Percentiles rank a stretch among this genome's conserved stretches.
Evolutionary conservation across 257 asterid genomes (phyloP).

Genomic region (Linaria vulgaris): DNA sequence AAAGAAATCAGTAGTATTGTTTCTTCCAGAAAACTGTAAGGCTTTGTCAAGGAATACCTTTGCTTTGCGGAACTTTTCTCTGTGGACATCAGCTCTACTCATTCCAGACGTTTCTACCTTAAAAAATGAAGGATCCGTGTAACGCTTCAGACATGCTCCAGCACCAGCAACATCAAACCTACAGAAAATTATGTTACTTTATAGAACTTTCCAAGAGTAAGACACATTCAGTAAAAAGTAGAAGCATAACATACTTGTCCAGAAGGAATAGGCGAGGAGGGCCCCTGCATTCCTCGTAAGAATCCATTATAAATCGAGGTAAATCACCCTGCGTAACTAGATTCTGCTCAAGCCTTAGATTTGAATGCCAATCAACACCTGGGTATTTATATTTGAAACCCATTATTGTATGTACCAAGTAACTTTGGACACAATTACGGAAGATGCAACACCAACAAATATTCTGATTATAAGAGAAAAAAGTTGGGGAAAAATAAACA

Average conservation of each 20-base stretch:
- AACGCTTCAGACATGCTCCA: conserved; percentile 95
- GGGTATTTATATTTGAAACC: conserved; percentile 29
- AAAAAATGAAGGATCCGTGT: conserved; percentile 89
- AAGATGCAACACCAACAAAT: conserved; percentile 2
- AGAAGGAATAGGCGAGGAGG: conserved; percentile 96
- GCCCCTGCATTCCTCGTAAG: conserved; percentile 95
- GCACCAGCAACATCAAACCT: conserved; percentile 99
- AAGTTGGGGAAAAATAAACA: neutral
- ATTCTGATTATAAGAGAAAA: conserved; percentile 10
- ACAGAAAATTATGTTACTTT: conserved; percentile 16
- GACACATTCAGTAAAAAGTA: conserved; percentile 9
- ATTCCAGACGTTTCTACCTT: conserved; percentile 55
- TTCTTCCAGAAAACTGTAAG: neutral
- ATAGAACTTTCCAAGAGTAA: conserved; percentile 2
- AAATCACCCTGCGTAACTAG: conserved; percentile 73
- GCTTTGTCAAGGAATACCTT: conserved; percentile 54
- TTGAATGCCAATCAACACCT: conserved; percentile 95
- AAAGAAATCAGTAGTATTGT: neutral
- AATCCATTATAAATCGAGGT: conserved; percentile 95
- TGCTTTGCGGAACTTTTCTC: conserved; percentile 75
- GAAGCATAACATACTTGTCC: conserved; percentile 68
- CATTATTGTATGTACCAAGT: conserved; percentile 21
- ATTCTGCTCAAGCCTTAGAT: conserved; percentile 55
- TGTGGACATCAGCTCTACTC: conserved; percentile 44
- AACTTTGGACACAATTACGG: conserved; percentile 11